phyloP scores from a whole-genome alignment of 495 filamentous ascomycete genomes.

The Annulohypoxylon nitens region DNA sequence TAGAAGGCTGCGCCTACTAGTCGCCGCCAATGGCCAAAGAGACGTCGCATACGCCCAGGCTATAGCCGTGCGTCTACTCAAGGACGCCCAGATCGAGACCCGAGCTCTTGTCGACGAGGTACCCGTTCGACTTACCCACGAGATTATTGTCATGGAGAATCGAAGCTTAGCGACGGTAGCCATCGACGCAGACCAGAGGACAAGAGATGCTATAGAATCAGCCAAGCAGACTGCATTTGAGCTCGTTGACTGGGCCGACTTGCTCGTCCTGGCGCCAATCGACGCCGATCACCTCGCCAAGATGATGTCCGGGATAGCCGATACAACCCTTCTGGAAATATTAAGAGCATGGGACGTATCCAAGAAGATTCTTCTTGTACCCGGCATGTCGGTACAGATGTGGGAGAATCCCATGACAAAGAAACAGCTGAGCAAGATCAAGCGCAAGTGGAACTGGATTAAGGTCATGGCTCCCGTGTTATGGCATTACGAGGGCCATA shows the following conservation, averaged over 20 bases:
- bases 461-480: conserved; percentile 76
- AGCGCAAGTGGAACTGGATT: conserved; percentile 85
- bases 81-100: conserved; percentile 66
- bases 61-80: conserved; percentile 67
- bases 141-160: conserved; percentile 65
- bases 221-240: conserved; percentile 71
- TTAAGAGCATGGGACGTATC: conserved; percentile 85
- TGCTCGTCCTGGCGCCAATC: conserved; percentile 85
- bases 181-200: conserved; percentile 47
- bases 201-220: conserved; percentile 58
- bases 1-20: conserved; percentile 62
- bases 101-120: conserved; percentile 68
- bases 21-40: conserved; percentile 65
- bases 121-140: conserved; percentile 64
- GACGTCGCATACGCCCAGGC: conserved; percentile 66
- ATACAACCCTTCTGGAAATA: conserved; percentile 78
- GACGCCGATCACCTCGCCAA: conserved; percentile 83
- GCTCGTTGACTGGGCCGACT: conserved; percentile 87
- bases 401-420: conserved; percentile 90
- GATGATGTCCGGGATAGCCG: conserved; percentile 84
- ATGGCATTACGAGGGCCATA: conserved; percentile 74
- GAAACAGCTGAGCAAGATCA: conserved; percentile 83
- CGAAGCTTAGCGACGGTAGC: conserved; percentile 50
- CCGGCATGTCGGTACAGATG: conserved; percentile 83
- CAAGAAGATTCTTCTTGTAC: conserved; percentile 84